These are phyloP conservation scores for Sphaerulina musiva DNA, from an alignment of 2,329 filamentous ascomycete species.

Conservation along the genomic window DNA sequence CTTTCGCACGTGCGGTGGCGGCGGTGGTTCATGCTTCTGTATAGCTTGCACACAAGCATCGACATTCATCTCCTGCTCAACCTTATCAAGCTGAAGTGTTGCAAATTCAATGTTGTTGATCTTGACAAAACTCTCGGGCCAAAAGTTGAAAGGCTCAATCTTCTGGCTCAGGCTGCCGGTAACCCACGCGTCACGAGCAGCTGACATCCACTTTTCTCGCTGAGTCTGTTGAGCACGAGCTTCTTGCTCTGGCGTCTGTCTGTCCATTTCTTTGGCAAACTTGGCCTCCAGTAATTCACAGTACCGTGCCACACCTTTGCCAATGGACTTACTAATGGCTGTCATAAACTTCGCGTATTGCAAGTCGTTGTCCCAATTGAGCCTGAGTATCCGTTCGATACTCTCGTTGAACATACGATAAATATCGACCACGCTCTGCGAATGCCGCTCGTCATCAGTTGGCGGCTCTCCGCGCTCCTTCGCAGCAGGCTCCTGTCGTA, in stretches of 20 bases:
- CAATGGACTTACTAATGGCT: slow-evolving; percentile 75
- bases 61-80: slow-evolving; percentile 84
- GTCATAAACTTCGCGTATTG: slow-evolving; percentile 98
- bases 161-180: slow-evolving; percentile 66
- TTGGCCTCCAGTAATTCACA: slow-evolving; percentile 82
- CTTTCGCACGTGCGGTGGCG: slow-evolving; percentile 60
- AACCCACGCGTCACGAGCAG: slow-evolving; percentile 88
- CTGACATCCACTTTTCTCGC: slow-evolving; percentile 87
- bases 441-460: slow-evolving; percentile 78
- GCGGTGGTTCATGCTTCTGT: slow-evolving; percentile 63
- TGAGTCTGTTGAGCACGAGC: slow-evolving; percentile 69
- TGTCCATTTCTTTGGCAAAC: slow-evolving; percentile 89
- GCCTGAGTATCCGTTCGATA: slow-evolving; percentile 73
- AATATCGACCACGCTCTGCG: slow-evolving; percentile 85
- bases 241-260: slow-evolving; percentile 79
- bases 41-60: slow-evolving; percentile 83
- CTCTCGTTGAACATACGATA: slow-evolving; percentile 92
- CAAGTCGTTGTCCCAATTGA: slow-evolving; percentile 89
- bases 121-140: slow-evolving; percentile 91
- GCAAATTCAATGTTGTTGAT: slow-evolving; percentile 97
- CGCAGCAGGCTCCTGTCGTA: slow-evolving; percentile 59
- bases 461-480: slow-evolving; percentile 47
- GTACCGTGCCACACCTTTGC: slow-evolving; percentile 75
- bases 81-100: slow-evolving; percentile 80
- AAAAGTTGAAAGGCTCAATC: slow-evolving; percentile 94